Conservation (phyloP, 2,329 filamentous ascomycete species). For the Hypoxylon sp. region DNA sequence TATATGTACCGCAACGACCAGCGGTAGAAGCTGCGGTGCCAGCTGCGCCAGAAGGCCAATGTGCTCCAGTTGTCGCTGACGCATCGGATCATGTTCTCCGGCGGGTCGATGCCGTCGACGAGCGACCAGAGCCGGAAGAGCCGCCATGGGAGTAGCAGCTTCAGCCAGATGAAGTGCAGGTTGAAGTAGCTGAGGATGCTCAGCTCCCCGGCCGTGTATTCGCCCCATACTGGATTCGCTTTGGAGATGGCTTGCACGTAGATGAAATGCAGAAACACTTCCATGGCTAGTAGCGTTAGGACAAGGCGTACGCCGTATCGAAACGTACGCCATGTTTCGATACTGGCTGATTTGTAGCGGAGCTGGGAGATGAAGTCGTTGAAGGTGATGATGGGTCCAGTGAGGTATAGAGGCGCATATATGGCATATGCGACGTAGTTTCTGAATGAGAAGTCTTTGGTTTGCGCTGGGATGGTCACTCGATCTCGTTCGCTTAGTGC, state of each 20-base stretch:
- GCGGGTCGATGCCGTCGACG: constrained; percentile 89
- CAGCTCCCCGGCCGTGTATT: constrained; percentile 87
- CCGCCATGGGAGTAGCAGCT: constrained; percentile 96
- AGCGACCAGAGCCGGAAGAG: constrained; percentile 98
- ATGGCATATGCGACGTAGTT: constrained; percentile 91
- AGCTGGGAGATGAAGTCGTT: constrained; percentile 95
- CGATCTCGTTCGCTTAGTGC: constrained; percentile 90
- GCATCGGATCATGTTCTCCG: constrained; percentile 98
- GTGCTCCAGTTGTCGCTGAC: constrained; percentile 95
- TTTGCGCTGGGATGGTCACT: constrained; percentile 76
- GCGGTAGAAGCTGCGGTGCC: constrained; percentile 95
- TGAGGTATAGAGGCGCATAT: constrained; percentile 91
- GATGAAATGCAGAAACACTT: constrained; percentile 88
- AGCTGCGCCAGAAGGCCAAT: constrained; percentile 91
- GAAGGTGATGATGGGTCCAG: constrained; percentile 94
- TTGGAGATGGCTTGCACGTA: constrained; percentile 95
- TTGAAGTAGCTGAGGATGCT: constrained; percentile 95
- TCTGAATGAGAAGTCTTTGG: constrained; percentile 77
- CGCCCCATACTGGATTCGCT: constrained; percentile 77
- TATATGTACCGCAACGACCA: constrained; percentile 96
- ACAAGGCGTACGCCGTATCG: constrained; percentile 86
- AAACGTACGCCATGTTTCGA: constrained; percentile 74
- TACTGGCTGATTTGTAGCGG: constrained; percentile 75
- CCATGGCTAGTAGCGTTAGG: constrained; percentile 85
- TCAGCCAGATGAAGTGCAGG: constrained; percentile 96